A percentile compares a stretch with the other conserved stretches of the same genome.
phyloP scores from a whole-genome alignment of 352 stramenopile genomes.

The Pythium volutum region DNA sequence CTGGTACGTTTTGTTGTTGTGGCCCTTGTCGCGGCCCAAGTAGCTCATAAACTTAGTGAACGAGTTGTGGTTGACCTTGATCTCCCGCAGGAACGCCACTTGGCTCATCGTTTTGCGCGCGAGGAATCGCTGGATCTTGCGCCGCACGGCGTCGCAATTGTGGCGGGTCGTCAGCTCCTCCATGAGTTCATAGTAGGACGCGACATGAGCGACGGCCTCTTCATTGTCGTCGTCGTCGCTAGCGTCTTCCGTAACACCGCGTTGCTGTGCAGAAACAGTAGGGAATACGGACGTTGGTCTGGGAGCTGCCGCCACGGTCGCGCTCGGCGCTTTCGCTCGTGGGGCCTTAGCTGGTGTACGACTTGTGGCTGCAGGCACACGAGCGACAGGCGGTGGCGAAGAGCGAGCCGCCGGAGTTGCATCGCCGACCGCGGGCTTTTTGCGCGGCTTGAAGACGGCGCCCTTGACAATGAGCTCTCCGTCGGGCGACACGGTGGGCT shows the following conservation, averaged over 20 bases:
- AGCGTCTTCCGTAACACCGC: no score
- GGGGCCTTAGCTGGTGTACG: neutral
- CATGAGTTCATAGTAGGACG: constrained; percentile 2
- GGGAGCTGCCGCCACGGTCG: neutral
- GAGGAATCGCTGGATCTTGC: constrained; percentile 49
- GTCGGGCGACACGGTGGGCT: neutral
- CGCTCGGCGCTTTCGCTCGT: neutral
- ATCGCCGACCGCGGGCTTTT: neutral
- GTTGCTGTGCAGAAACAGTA: neutral
- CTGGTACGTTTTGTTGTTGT: constrained; percentile 43
- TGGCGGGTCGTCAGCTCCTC: constrained; percentile 25
- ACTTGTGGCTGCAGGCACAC: neutral
- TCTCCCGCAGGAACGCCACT: constrained; percentile 36
- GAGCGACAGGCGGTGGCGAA: no score
- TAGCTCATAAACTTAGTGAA: constrained; percentile 53
- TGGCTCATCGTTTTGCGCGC: constrained; percentile 52
- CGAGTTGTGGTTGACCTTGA: constrained; percentile 48
- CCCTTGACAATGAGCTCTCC: constrained; percentile 3
- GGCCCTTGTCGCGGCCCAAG: constrained; percentile 32
- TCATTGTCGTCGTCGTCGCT: neutral
- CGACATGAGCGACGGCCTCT: neutral
- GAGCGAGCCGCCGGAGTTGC: neutral
- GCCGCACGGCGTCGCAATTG: constrained; percentile 45
- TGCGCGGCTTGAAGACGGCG: constrained; percentile 10
- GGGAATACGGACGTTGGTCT: neutral